Evolutionary conservation across 805 yeast genomes (phyloP), one percentile per base, ranked within the genome.

Genomic region (Nakazawaea peltata): DNA sequence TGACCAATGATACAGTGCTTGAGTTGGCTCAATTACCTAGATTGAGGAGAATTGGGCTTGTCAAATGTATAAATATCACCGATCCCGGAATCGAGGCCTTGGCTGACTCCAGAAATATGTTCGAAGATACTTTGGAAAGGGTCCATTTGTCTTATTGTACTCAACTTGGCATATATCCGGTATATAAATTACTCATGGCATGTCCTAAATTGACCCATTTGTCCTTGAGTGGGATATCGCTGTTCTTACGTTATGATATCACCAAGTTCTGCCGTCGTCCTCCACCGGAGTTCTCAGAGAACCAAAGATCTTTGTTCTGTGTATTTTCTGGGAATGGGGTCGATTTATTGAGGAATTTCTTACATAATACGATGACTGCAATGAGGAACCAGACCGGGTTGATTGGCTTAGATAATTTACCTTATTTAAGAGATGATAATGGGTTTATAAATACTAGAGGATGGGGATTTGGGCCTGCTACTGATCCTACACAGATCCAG

Each of bases 311-410:
- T 16, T 69, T 83, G 32, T 90, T 92, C 51, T 90, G 97, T 61
- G 98, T 90, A 10, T 92, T 87, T 52, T 79, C 90, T 23, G 97
- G 97, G 2, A 74, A 73, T 41, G 97, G 97, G 7, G 95, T 92
- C 13, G 71, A 66, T 32, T 74, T 75, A 41, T 65, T 90, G 43
- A 71, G 96, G 43, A 76, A 73, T 27, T 79, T 81, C 52, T 66
- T 90, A 31, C 77, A 69, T 49, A 54, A 55, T 28, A 30, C 61
- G 34, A 26, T 36, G 18, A 26, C 39, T 3, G 7, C 16, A 6
- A 21, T 26, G 34, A 15, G 30, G 28, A 8, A 33, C 13, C 37
- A 34, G 27, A 17, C 33, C 4, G 32, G 32, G 11, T 25, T 36
- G 17, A 10, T 34, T 11, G 38, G 33, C 5, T 12, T 19, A 17